Percentiles rank a stretch among this genome's conserved stretches.
Evolutionary conservation across 805 yeast genomes (phyloP).

Genomic region (Sugiyamaella marilandica): DNA sequence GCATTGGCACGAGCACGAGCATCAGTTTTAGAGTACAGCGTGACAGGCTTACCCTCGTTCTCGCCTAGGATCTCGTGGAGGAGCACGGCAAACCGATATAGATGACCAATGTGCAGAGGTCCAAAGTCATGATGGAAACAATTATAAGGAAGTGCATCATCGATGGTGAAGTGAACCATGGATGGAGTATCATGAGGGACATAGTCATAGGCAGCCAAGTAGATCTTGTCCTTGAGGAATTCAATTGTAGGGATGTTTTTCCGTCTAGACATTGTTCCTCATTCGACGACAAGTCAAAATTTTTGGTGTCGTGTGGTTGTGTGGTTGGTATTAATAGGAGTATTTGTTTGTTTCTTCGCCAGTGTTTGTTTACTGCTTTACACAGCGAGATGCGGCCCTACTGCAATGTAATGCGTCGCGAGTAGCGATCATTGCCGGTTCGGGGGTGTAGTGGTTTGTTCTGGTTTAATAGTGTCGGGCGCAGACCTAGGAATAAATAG

Average conservation of each 20-base stretch:
- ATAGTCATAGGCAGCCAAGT: slow-evolving; percentile 82
- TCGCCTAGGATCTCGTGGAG: slow-evolving; percentile 89
- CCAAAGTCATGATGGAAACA: slow-evolving; percentile 97
- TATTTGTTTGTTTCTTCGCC: slow-evolving; percentile 1
- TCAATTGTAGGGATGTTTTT: slow-evolving; percentile 32
- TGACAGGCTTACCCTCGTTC: slow-evolving; percentile 84
- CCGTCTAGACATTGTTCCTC: slow-evolving; percentile 14
- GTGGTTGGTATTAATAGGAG: background rate
- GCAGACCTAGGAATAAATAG: background rate
- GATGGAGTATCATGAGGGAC: slow-evolving; percentile 73
- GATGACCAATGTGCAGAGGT: slow-evolving; percentile 87
- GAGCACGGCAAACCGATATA: slow-evolving; percentile 91
- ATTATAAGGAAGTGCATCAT: slow-evolving; percentile 86
- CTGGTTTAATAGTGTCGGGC: background rate
- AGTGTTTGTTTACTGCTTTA: slow-evolving; percentile 3
- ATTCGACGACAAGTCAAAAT: background rate
- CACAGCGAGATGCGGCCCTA: slow-evolving; percentile 4
- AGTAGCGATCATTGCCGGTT: background rate
- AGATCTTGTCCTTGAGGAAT: slow-evolving; percentile 53
- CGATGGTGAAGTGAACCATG: slow-evolving; percentile 83
- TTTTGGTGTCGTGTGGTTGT: background rate
- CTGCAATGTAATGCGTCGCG: background rate
- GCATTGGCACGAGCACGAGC: slow-evolving; percentile 86
- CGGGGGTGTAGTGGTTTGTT: background rate
- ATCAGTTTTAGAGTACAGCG: slow-evolving; percentile 79